phyloP scores from a whole-genome alignment of 1,139 yeast species.

The Yamadazyma friedrichii region DNA sequence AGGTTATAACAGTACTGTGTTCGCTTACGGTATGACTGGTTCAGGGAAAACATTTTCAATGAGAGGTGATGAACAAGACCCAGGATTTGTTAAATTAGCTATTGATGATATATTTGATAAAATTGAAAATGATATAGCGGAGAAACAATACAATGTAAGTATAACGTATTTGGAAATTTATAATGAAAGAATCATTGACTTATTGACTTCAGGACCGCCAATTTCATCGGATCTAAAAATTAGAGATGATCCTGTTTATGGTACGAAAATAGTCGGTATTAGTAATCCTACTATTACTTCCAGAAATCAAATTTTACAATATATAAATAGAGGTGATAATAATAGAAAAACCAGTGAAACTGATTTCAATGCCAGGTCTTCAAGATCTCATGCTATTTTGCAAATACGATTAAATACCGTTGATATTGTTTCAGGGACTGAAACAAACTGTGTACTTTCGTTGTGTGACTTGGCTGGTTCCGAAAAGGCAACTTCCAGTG shows the following conservation, averaged over 20 bases:
- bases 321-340: constrained; percentile 68
- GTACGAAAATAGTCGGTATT: constrained; percentile 77
- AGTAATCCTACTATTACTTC: constrained; percentile 56
- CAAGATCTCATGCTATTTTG: constrained; percentile 92
- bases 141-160: constrained; percentile 41
- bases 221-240: constrained; percentile 56
- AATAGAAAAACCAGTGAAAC: constrained; percentile 84
- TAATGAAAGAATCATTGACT: constrained; percentile 81
- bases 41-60: constrained; percentile 92
- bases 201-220: constrained; percentile 36
- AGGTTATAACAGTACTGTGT: constrained; percentile 86
- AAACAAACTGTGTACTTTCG: constrained; percentile 64
- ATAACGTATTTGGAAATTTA: constrained; percentile 86
- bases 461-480: constrained; percentile 96
- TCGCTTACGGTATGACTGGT: constrained; percentile 89
- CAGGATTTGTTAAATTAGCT: constrained; percentile 79
- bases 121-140: constrained; percentile 30
- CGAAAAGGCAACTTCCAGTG: constrained; percentile 81
- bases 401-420: constrained; percentile 58
- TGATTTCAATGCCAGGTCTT: constrained; percentile 80
- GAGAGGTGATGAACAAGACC: constrained; percentile 70
- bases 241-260: constrained; percentile 71
- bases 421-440: constrained; percentile 38
- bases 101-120: constrained; percentile 62
- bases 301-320: constrained; percentile 58